phyloP scores from a whole-genome alignment of 768 basidiomycete species.

The Phlegmacium glaucopus region DNA sequence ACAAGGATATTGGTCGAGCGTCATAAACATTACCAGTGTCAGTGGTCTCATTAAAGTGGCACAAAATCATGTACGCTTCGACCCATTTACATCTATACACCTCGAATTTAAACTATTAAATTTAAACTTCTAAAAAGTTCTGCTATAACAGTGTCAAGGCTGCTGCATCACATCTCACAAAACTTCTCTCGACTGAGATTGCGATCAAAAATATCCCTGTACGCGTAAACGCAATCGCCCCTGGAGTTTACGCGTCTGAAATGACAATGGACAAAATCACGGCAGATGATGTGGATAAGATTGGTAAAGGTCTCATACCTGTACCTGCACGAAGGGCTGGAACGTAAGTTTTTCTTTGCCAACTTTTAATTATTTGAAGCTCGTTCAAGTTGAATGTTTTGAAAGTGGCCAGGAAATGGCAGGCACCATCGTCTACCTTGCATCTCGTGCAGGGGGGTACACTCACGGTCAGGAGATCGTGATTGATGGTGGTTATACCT shows the following conservation, averaged over 20 bases:
- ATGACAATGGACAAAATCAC: constrained; percentile 59
- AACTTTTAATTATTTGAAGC: not conserved
- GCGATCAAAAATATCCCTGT: constrained; percentile 65
- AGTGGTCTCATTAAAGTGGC: constrained; percentile 69
- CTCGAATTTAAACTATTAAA: not conserved
- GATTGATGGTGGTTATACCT: constrained; percentile 71
- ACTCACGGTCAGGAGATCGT: constrained; percentile 76
- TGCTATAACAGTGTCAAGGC: constrained; percentile 81
- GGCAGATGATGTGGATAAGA: constrained; percentile 43
- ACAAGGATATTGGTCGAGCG: constrained; percentile 54
- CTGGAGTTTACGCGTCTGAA: constrained; percentile 74
- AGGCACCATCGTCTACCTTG: constrained; percentile 73
- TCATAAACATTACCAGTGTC: constrained; percentile 78
- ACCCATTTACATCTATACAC: not conserved
- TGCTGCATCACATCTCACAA: constrained; percentile 73
- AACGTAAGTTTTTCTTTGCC: constrained; percentile 46
- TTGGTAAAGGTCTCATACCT: constrained; percentile 58
- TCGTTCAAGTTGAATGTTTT: not conserved
- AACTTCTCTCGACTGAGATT: constrained; percentile 73
- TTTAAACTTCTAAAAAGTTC: constrained; percentile 43
- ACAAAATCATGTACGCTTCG: constrained; percentile 66
- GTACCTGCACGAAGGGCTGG: constrained; percentile 64
- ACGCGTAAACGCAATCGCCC: constrained; percentile 72
- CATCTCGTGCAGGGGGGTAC: constrained; percentile 69
- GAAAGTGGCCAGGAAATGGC: constrained; percentile 69